Conservation (phyloP, 2,329 filamentous ascomycete species). For the Colletotrichum godetiae region DNA sequence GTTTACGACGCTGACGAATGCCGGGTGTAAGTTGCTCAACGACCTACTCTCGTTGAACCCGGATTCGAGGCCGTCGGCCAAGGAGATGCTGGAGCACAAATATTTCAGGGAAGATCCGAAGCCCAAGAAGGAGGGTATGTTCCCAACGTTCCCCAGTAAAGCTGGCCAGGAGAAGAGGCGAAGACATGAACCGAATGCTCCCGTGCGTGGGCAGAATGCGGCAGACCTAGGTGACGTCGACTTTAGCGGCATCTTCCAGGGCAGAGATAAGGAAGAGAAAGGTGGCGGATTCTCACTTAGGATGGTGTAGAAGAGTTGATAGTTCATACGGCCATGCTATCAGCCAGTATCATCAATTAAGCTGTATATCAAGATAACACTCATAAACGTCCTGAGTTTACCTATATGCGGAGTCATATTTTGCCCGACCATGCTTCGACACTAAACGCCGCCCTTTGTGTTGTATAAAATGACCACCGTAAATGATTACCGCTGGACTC, state of each 20-base stretch:
- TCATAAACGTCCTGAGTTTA: conserved; percentile 29
- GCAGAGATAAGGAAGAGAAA: conserved; percentile 71
- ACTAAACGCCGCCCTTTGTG: conserved; percentile 30
- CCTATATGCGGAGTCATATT: conserved; percentile 31
- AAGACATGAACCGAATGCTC: conserved; percentile 81
- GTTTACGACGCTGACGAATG: conserved; percentile 84
- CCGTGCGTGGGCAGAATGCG: conserved; percentile 77
- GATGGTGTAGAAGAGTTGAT: conserved; percentile 56
- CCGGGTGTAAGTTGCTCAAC: conserved; percentile 77
- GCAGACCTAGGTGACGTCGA: conserved; percentile 67
- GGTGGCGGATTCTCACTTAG: conserved; percentile 75
- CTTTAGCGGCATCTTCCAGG: conserved; percentile 78
- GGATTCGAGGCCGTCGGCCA: conserved; percentile 74
- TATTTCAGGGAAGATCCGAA: conserved; percentile 93
- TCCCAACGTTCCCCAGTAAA: conserved; percentile 96
- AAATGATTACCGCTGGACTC: conserved; percentile 33
- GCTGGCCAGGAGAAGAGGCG: conserved; percentile 89
- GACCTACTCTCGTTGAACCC: conserved; percentile 82
- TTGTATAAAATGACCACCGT: conserved; percentile 3
- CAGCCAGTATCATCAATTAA: conserved; percentile 30
- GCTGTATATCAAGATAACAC: conserved; percentile 25
- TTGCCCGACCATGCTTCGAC: conserved; percentile 28
- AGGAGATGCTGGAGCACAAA: conserved; percentile 79
- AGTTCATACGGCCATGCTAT: conserved; percentile 5
- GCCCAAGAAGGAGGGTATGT: conserved; percentile 90